phyloP scores from a whole-genome alignment of 2,329 filamentous ascomycete species.

The Sporothrix brunneoviolacea region DNA sequence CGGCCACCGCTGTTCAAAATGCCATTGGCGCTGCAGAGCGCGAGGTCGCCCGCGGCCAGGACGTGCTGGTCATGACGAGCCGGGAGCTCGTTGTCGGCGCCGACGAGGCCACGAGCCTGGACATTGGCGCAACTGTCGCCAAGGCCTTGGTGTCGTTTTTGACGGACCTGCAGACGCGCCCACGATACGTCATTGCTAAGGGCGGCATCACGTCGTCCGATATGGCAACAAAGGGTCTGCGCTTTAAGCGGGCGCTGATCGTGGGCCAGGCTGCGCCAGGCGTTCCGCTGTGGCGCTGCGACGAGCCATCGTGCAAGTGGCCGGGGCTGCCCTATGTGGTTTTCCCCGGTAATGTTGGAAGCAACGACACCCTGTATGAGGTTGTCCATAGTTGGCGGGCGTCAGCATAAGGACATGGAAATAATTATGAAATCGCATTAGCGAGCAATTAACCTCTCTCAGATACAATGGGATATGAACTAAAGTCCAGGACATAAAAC shows the following conservation, averaged over 20 bases:
- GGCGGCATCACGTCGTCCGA: conserved; percentile 55
- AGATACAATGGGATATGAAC: no score
- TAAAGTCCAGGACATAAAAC: no score
- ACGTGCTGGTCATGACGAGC: conserved; percentile 55
- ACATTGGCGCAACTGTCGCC: conserved; percentile 49
- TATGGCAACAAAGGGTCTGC: conserved; percentile 49
- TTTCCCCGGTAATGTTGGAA: conserved; percentile 52
- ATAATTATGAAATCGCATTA: no score
- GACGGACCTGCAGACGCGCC: conserved; percentile 36
- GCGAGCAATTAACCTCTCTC: no score
- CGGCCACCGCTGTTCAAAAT: conserved; percentile 8
- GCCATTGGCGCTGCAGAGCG: conserved; percentile 30
- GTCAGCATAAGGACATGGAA: no score
- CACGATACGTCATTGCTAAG: conserved; percentile 52
- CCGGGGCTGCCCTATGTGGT: conserved; percentile 49
- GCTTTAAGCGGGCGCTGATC: conserved; percentile 46
- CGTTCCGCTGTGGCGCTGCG: conserved; percentile 52
- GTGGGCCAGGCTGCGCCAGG: conserved; percentile 52
- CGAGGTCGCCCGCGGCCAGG: conserved; percentile 37
- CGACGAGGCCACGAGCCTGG: conserved; percentile 44
- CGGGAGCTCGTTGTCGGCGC: conserved; percentile 37
- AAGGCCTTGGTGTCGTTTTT: conserved; percentile 45
- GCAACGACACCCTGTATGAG: conserved; percentile 38
- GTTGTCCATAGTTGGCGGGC: no score
- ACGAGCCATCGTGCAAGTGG: conserved; percentile 45